These are phyloP conservation scores for Choiromyces venosus DNA, from an alignment of 495 filamentous ascomycete genomes.

Conservation along the genomic window DNA sequence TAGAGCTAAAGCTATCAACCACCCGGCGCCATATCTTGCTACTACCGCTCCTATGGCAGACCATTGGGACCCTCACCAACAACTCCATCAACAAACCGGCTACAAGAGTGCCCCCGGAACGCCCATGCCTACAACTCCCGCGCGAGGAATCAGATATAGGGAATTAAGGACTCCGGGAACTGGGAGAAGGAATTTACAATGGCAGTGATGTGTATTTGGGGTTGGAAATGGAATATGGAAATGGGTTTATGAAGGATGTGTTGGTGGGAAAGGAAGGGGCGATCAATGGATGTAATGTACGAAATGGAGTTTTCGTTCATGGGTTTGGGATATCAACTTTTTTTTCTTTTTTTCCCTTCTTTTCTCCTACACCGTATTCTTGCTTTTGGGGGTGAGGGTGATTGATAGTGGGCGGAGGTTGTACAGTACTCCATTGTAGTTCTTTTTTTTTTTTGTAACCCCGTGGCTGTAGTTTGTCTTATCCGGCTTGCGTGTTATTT, in stretches of 20 bases:
- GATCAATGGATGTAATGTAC: not conserved
- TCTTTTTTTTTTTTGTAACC: not conserved
- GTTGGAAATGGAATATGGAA: not conserved
- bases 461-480: not conserved
- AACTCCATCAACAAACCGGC: slow-evolving; percentile 23
- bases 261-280: not conserved
- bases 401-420: not conserved
- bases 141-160: slow-evolving; percentile 4
- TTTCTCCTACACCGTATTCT: not conserved
- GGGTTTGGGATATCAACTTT: not conserved
- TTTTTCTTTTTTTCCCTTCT: not conserved
- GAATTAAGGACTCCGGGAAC: not conserved
- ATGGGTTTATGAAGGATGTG: not conserved
- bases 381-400: not conserved
- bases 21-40: slow-evolving; percentile 31
- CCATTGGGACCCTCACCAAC: slow-evolving; percentile 14
- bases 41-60: slow-evolving; percentile 17
- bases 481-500: not conserved
- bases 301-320: slow-evolving; percentile 3
- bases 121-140: slow-evolving; percentile 27
- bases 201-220: not conserved
- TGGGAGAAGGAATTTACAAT: not conserved
- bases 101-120: slow-evolving; percentile 26
- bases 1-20: slow-evolving; percentile 25
- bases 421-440: not conserved